phyloP scores from a whole-genome alignment of 2,329 filamentous ascomycete species.

The Trichoderma semiorbis region DNA sequence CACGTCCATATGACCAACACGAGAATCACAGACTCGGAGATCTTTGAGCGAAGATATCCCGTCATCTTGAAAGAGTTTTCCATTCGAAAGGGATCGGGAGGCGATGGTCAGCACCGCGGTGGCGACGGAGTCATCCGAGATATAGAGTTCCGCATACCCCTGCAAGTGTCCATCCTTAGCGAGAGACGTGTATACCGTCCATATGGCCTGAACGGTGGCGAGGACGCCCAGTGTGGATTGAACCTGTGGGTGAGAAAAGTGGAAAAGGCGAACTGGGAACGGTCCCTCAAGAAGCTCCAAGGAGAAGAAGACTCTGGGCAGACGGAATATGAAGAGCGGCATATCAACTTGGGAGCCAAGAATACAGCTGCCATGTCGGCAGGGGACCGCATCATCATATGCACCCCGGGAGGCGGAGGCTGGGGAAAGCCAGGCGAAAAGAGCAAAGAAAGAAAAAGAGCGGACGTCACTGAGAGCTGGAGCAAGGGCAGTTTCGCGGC shows the following conservation, averaged over 20 bases:
- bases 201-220: conserved; percentile 70
- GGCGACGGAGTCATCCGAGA: conserved; percentile 74
- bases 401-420: conserved; percentile 75
- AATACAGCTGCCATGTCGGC: conserved; percentile 74
- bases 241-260: conserved; percentile 86
- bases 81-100: conserved; percentile 60
- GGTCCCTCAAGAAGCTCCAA: conserved; percentile 40
- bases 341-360: conserved; percentile 73
- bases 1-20: conserved; percentile 70
- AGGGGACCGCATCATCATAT: conserved; percentile 74
- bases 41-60: conserved; percentile 57
- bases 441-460: conserved; percentile 45
- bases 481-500: conserved; percentile 55
- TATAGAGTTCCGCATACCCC: conserved; percentile 74
- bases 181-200: conserved; percentile 73
- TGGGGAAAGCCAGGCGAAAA: conserved; percentile 64
- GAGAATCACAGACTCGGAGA: conserved; percentile 59
- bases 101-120: conserved; percentile 62
- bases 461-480: conserved; percentile 56
- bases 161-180: conserved; percentile 73
- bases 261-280: conserved; percentile 51
- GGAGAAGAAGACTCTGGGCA: conserved; percentile 30
- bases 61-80: conserved; percentile 70
- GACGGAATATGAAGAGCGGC: conserved; percentile 53
- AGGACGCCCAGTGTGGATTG: conserved; percentile 71